Conservation (phyloP, 495 filamentous ascomycete genomes). For the Lophiotrema nucula region DNA sequence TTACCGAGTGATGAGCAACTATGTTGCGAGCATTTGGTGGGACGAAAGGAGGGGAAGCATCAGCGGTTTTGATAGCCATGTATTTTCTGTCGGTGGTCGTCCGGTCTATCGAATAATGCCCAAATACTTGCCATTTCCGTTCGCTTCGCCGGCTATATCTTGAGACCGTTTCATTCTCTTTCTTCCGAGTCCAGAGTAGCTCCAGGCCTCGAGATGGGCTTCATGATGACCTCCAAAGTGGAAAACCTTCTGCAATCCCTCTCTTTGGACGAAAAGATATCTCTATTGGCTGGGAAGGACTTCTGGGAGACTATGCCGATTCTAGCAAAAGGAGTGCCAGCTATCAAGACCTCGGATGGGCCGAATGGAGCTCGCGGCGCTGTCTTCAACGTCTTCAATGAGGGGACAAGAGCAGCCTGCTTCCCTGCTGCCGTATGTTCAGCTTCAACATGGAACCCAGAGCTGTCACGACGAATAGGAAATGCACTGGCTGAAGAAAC, state of each 20-base stretch:
- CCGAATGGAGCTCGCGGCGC: slow-evolving; percentile 34
- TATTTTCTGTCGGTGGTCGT: too few species aligned
- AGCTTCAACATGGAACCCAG: slow-evolving; percentile 68
- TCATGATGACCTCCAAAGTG: slow-evolving; percentile 6
- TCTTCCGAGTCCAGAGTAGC: too few species aligned
- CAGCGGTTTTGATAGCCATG: too few species aligned
- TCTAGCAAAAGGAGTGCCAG: slow-evolving; percentile 16
- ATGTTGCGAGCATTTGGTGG: too few species aligned
- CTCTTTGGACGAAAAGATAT: slow-evolving; percentile 27
- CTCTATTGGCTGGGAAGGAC: slow-evolving; percentile 20
- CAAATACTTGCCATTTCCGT: too few species aligned
- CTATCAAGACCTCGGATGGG: slow-evolving; percentile 29
- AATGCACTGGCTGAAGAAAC: slow-evolving; percentile 65
- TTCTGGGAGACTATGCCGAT: slow-evolving; percentile 30
- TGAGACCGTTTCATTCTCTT: too few species aligned
- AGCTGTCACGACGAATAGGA: slow-evolving; percentile 61
- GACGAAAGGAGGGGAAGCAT: too few species aligned
- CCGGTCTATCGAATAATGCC: too few species aligned
- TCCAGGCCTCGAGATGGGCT: neutral
- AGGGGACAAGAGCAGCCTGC: slow-evolving; percentile 30
- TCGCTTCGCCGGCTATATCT: too few species aligned
- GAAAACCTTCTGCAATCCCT: slow-evolving; percentile 7
- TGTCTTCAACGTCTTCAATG: slow-evolving; percentile 22
- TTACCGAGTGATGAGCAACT: too few species aligned
- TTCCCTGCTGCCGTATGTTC: slow-evolving; percentile 53